Conservation (phyloP, 371 early-diverging fungal species). For the Umbelopsis sp. region DNA sequence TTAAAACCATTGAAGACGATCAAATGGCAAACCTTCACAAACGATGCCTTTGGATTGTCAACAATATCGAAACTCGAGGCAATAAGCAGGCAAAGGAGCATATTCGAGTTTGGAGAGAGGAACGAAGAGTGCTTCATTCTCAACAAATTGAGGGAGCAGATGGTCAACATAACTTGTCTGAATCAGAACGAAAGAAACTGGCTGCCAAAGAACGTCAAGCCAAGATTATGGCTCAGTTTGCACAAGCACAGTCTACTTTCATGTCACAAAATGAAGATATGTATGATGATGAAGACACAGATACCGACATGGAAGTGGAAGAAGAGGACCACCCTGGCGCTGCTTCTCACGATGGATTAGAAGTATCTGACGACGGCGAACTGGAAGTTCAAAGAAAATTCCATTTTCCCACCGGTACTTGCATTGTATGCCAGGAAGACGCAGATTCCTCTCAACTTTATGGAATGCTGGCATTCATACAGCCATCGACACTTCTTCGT, state of each 20-base stretch:
- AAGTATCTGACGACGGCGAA: conserved; percentile 22
- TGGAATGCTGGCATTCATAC: conserved; percentile 86
- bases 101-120: conserved; percentile 49
- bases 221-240: conserved; percentile 91
- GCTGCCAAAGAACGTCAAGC: conserved; percentile 88
- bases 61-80: conserved; percentile 51
- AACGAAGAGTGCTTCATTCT: conserved; percentile 32
- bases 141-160: background rate
- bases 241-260: conserved; percentile 84
- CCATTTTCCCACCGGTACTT: conserved; percentile 81
- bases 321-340: conserved; percentile 30
- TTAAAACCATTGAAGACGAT: conserved; percentile 44
- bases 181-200: conserved; percentile 76
- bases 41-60: conserved; percentile 59
- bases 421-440: conserved; percentile 96
- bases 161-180: conserved; percentile 28
- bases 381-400: conserved; percentile 54
- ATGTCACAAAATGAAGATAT: conserved; percentile 74
- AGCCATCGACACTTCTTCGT: conserved; percentile 73
- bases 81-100: conserved; percentile 48
- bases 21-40: conserved; percentile 54
- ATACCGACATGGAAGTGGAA: background rate
- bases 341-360: conserved; percentile 25
- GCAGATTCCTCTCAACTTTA: conserved; percentile 69
- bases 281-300: conserved; percentile 41